Evolutionary conservation across 495 filamentous ascomycete genomes (phyloP), one percentile per base, ranked within the genome.

Genomic region (Lepidopterella palustris): DNA sequence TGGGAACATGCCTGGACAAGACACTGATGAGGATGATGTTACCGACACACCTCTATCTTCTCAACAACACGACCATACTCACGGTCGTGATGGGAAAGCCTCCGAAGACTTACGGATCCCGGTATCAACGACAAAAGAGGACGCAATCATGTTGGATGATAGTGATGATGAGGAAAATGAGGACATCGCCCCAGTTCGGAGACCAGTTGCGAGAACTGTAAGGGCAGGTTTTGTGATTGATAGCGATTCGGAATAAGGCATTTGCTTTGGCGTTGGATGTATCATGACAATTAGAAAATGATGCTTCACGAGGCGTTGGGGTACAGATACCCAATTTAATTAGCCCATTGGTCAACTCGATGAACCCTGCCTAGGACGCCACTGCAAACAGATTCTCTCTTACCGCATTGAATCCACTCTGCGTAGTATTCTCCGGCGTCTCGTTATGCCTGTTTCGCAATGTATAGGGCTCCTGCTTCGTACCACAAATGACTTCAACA

Each of bases 181-280:
- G 5, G 61, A 52, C 23, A 18, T 20, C 10, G 27, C 47, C 29
- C 61, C 60, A 18, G 45, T 49, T 29, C 60, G 61, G n/a, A 59
- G 60, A 27, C 53, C 53, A 5, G 49, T 49, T 23, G 57, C 48
- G 20, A 62, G 63, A 32, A 69, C 48, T 31, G 32, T 59, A 50
- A 55, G 65, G 56, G 67, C 55, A n/a, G 67, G 67, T 3, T 70
- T 70, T 50, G 53, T 70, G 21, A 68, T 70, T 59, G 67, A 70
- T 57, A 68, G 65, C 52, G 64, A 67, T 49, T 67, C 64, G 28
- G 67, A 70, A 32, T 67, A 68, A 25, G 50, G 3, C 21, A 45
- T 20, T 9, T 18, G 29, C 26, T 29, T 31, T 55, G 5, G 21
- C 4, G 26, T 51, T 51, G 11, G 21, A 2, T 21, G 11, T 9